Evolutionary conservation across 2,329 filamentous ascomycete genomes (phyloP), one percentile per base, ranked within the genome.

Genomic region (Sporothrix inflata): DNA sequence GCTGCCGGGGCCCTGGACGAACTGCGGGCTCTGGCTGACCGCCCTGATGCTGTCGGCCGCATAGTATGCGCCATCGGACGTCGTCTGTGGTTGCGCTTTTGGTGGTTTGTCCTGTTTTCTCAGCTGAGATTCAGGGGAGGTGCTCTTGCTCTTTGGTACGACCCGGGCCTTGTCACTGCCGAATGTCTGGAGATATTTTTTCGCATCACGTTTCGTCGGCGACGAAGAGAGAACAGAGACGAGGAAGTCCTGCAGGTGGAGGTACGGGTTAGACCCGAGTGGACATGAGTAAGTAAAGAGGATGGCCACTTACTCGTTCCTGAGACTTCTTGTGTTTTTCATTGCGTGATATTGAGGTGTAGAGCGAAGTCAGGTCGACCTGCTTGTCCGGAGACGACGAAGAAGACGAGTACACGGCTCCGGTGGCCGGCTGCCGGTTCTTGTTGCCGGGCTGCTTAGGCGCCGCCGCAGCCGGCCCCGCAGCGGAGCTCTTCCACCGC

Each of bases 191-290:
- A 99, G 86, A 79, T 98, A 99, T 49, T 93, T 90, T 81, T 92
- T 94, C 65, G 94, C 94, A 83, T 99, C 96, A 77, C 96, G 90
- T 81, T 94, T 97, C 0, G 95, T 98, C 6, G 94, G 92, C 12
- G 94, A 94, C 21, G 94, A 94, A 78, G 93, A 93, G 42, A 99
- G 85, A 3, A 98, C 88, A 19, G 94, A 94, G 42, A 97, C 86
- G 77, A 97, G 91, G 77, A 97, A 92, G 78, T 97, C 93, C 70
- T 72, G 16, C 3, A 34, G 2, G n/a, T 21, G 38, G 27, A 11
- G 8, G 8, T 2, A n/a, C 47, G 8, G 30, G 30, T 65, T 27
- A 65, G 49, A 47, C 19, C 8, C 5, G 27, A 42, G 77, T 73
- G 42, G 40, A 55, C 12, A 24, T 16, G 11, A 4, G 42, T 14